phyloP scores from a whole-genome alignment of 345 rosid genomes.

The Rubroshorea leprosula region DNA sequence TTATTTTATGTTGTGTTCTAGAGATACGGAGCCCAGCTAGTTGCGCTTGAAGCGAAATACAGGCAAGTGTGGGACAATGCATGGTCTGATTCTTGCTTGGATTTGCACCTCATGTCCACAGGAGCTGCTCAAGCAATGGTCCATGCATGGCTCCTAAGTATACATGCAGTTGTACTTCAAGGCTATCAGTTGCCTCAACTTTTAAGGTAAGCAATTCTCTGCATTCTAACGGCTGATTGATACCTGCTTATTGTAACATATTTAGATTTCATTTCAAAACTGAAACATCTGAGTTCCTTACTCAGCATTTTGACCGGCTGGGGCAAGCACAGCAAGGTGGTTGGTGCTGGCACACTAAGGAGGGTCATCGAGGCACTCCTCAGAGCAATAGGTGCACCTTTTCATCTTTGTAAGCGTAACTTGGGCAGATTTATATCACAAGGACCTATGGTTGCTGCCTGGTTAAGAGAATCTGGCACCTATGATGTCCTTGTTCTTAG shows the following conservation, averaged over 20 bases:
- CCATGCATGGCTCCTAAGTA: conserved; percentile 83
- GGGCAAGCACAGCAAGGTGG: conserved; percentile 97
- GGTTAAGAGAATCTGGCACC: conserved; percentile 80
- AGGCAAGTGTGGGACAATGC: conserved; percentile 88
- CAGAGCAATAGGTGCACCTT: conserved; percentile 72
- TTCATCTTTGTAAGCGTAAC: conserved; percentile 61
- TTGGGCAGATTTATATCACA: conserved; percentile 70
- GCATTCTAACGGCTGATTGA: not conserved
- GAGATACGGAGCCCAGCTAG: conserved; percentile 77
- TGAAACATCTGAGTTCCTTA: not conserved
- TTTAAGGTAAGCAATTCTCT: conserved; percentile 47
- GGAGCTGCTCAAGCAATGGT: conserved; percentile 94
- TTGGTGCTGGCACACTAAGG: conserved; percentile 73
- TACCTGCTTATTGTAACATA: not conserved
- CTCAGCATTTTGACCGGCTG: conserved; percentile 94
- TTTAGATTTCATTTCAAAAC: not conserved
- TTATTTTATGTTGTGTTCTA: conserved; percentile 17
- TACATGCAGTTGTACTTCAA: conserved; percentile 70
- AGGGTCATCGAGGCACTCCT: conserved; percentile 70
- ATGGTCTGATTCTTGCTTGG: conserved; percentile 89
- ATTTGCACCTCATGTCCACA: conserved; percentile 91
- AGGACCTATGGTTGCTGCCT: conserved; percentile 68
- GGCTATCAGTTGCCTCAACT: conserved; percentile 78
- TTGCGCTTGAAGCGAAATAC: conserved; percentile 79
- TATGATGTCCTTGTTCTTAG: conserved; percentile 60